phyloP scores from a whole-genome alignment of 2,329 filamentous ascomycete genomes.

The Elsinoe australis region DNA sequence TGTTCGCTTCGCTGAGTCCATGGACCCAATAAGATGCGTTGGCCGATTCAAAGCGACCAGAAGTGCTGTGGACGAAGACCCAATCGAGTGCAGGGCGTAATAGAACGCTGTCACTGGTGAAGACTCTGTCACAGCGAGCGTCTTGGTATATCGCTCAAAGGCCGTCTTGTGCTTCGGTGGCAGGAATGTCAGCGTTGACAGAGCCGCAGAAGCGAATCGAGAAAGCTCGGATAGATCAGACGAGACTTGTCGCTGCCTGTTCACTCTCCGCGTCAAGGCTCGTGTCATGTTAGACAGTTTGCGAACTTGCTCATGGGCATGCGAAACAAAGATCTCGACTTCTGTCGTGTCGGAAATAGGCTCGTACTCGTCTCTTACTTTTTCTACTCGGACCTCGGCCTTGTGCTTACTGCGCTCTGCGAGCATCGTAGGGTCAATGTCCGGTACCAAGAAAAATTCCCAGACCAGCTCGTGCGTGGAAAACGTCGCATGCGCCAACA shows the following conservation, averaged over 20 bases:
- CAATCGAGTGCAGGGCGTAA: constrained; percentile 67
- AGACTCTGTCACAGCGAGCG: constrained; percentile 59
- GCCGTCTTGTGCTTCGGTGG: constrained; percentile 61
- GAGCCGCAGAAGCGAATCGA: constrained; percentile 42
- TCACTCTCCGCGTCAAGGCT: constrained; percentile 71
- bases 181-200: constrained; percentile 57
- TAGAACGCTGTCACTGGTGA: constrained; percentile 68
- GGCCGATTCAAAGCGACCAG: constrained; percentile 72
- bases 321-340: constrained; percentile 85
- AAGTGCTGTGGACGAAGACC: constrained; percentile 75
- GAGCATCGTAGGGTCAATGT: constrained; percentile 84
- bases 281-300: constrained; percentile 76
- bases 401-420: constrained; percentile 81
- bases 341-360: constrained; percentile 73
- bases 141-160: constrained; percentile 62
- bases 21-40: constrained; percentile 66
- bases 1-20: constrained; percentile 63
- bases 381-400: constrained; percentile 72
- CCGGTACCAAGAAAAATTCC: constrained; percentile 97
- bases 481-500: constrained; percentile 85
- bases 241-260: constrained; percentile 59
- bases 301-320: constrained; percentile 82
- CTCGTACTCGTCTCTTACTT: constrained; percentile 78
- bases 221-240: constrained; percentile 63
- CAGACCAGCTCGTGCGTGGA: constrained; percentile 94